These are phyloP conservation scores for Carallia pectinifolia DNA, from an alignment of 345 rosid species.

Conservation along the genomic window DNA sequence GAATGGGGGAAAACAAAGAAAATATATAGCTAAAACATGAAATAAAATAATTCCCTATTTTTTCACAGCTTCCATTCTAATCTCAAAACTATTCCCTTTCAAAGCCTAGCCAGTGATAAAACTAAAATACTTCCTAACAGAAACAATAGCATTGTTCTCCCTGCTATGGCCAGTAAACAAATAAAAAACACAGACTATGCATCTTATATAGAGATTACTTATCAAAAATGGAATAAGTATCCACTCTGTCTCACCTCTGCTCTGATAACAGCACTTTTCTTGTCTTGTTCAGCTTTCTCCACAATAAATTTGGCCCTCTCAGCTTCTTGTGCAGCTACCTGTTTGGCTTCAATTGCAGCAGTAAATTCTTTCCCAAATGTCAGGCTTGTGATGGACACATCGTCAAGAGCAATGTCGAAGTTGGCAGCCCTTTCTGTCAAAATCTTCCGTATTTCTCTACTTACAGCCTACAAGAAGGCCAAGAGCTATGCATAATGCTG, in stretches of 20 bases:
- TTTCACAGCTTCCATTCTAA: too few relatives aligned
- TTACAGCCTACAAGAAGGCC: slow-evolving; percentile 48
- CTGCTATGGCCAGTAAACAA: neutral
- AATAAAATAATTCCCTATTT: too few relatives aligned
- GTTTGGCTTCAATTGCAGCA: slow-evolving; percentile 91
- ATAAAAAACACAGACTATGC: neutral
- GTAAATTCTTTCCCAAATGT: slow-evolving; percentile 94
- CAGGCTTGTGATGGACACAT: slow-evolving; percentile 81
- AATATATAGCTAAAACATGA: too few relatives aligned
- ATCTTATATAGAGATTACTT: neutral
- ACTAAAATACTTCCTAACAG: neutral
- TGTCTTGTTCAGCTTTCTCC: slow-evolving; percentile 96
- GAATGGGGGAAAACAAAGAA: too few relatives aligned
- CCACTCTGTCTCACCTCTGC: slow-evolving; percentile 58
- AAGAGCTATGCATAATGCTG: neutral
- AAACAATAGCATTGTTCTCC: too few relatives aligned
- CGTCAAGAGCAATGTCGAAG: slow-evolving; percentile 78
- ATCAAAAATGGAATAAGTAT: neutral
- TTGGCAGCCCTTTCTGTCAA: slow-evolving; percentile 74
- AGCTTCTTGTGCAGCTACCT: slow-evolving; percentile 96
- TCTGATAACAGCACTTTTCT: slow-evolving; percentile 83
- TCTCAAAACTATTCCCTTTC: too few relatives aligned
- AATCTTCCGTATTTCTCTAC: slow-evolving; percentile 83
- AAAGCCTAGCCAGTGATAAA: neutral
- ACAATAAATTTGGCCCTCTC: slow-evolving; percentile 90